These are phyloP conservation scores for Pythium apleroticum DNA, from an alignment of 352 stramenopile genomes.

Conservation along the genomic window DNA sequence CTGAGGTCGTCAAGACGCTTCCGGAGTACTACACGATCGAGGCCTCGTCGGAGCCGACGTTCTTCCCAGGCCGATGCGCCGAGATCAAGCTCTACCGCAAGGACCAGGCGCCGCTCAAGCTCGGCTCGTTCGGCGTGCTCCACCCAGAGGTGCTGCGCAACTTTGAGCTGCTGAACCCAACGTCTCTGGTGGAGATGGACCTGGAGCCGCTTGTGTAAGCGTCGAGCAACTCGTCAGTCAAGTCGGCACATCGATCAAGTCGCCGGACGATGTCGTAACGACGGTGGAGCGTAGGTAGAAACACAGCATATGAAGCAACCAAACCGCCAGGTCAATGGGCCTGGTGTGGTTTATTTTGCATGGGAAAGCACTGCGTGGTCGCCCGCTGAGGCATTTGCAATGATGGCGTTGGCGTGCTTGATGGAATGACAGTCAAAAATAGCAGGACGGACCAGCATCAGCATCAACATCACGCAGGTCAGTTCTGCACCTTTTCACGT, in stretches of 20 bases:
- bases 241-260: not conserved
- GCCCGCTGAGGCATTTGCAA: not conserved
- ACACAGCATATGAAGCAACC: slow-evolving; percentile 5
- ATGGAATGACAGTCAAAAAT: slow-evolving; percentile 22
- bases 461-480: not conserved
- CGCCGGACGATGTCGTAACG: not conserved
- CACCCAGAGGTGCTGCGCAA: slow-evolving; percentile 97
- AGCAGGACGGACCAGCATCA: slow-evolving; percentile 1
- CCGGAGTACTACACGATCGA: slow-evolving; percentile 84
- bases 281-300: not conserved
- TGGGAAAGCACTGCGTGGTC: not conserved
- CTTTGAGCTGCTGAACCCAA: slow-evolving; percentile 98
- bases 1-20: slow-evolving; percentile 56
- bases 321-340: not conserved
- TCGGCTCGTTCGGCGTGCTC: slow-evolving; percentile 98
- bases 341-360: slow-evolving; percentile 8
- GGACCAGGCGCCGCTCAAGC: slow-evolving; percentile 58
- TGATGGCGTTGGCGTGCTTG: not conserved
- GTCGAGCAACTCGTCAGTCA: not conserved
- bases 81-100: slow-evolving; percentile 91
- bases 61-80: slow-evolving; percentile 96
- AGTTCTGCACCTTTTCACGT: not conserved
- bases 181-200: slow-evolving; percentile 97
- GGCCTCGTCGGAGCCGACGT: slow-evolving; percentile 71
- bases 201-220: slow-evolving; percentile 95